phyloP scores from a whole-genome alignment of 371 early-diverging fungal species.

The Mortierella sp. region DNA sequence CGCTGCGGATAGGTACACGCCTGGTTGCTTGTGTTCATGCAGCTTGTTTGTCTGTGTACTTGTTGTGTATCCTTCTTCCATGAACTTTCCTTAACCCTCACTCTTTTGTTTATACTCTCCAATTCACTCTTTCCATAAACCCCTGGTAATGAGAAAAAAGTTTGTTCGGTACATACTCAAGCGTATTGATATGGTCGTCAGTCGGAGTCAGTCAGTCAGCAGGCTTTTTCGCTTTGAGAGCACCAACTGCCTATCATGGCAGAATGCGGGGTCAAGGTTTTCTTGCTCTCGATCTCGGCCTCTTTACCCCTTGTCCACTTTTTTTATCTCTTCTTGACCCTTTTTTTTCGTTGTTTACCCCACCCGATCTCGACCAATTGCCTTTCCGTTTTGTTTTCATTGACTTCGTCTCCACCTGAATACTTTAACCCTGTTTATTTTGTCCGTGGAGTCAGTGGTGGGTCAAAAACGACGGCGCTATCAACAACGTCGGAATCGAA shows the following conservation, averaged over 20 bases:
- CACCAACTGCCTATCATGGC: conserved; percentile 14
- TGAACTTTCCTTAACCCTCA: neutral
- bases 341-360: conserved; percentile 2
- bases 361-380: conserved; percentile 1
- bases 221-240: neutral
- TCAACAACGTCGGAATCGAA: conserved; percentile 4
- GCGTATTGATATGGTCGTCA: neutral
- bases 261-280: conserved; percentile 40
- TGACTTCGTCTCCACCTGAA: neutral
- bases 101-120: neutral
- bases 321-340: conserved; percentile 1
- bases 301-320: neutral
- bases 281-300: neutral
- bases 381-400: conserved; percentile 5
- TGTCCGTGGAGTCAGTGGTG: neutral
- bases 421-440: neutral
- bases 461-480: neutral
- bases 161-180: too few species aligned
- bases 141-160: neutral
- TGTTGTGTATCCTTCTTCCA: neutral
- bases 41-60: neutral
- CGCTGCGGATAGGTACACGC: neutral
- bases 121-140: neutral
- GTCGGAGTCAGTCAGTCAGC: neutral
- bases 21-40: neutral